Base-by-base conservation (phyloP, 805 yeast genomes). In the Yarrowia deformans region DNA sequence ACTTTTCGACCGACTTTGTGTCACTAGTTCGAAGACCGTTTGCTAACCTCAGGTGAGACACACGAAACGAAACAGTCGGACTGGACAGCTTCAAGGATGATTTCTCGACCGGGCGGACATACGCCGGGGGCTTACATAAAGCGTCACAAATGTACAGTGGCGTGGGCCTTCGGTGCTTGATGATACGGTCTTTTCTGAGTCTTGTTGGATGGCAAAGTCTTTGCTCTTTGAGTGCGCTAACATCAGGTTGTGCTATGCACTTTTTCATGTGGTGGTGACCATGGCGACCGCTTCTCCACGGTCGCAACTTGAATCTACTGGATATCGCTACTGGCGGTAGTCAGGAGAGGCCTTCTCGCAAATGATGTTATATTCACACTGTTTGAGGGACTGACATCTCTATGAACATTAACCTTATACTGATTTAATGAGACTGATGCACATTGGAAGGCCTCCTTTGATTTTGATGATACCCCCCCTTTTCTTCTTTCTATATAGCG, bases 301-400 rank as follows among this genome's bases (percentile, higher is more conserved):
- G 29, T 23, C 29, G 29, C 29, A 23, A 2, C 4, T 23, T 23
- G 29, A 32, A 58, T 60, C 66, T 60, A 32, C 66, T 60, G 66
- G 42, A 43, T 60, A 60, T 32, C 46, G 35, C 66, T 60, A 60
- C 66, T 45, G 66, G 66, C 35, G 52, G 52, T 60, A 45, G 52
- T 45, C 52, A 60, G 66, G 66, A 45, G 66, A 60, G 52, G 52
- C 52, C 40, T 45, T 42, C 34, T 8, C 42, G 66, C 66, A 60
- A 60, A 60, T 60, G 66, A 60, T 60, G 66, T 45, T 45, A 43
- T 60, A 60, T 60, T 60, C 66, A 60, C 66, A 60, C 66, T 60
- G 66, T 60, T 60, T 60, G 66, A 60, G 66, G 66, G 66, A 60
- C 66, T 60, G 66, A 60, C 66, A 60, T 60, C 66, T 60, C 66